Conservation (phyloP, 2,329 filamentous ascomycete species). For the Chalaropsis thielavioides region DNA sequence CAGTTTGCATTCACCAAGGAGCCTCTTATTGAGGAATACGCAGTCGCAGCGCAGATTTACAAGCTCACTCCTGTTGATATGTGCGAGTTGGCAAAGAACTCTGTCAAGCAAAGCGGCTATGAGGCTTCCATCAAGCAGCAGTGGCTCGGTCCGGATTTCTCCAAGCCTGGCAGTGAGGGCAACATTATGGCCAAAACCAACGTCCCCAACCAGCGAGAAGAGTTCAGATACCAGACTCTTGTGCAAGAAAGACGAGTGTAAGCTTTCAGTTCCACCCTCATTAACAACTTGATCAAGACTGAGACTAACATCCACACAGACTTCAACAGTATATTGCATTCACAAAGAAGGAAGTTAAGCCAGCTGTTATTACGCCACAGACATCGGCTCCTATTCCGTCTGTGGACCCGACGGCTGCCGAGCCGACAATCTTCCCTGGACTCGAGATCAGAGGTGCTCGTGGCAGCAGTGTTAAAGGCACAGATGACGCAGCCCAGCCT, state of each 20-base stretch:
- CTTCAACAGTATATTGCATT: conserved; percentile 18
- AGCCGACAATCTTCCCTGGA: conserved; percentile 59
- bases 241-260: conserved; percentile 74
- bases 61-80: conserved; percentile 95
- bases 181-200: conserved; percentile 95
- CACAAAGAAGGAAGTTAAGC: conserved; percentile 7
- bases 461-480: conserved; percentile 27
- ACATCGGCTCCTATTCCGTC: neutral
- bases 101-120: conserved; percentile 86
- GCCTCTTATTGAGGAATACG: conserved; percentile 94
- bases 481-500: neutral
- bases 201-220: conserved; percentile 81
- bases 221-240: conserved; percentile 77
- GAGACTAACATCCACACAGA: conserved; percentile 1
- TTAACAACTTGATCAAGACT: neutral
- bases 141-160: conserved; percentile 73
- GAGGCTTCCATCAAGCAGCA: conserved; percentile 77
- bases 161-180: conserved; percentile 63
- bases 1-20: conserved; percentile 99
- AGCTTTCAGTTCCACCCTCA: conserved; percentile 25
- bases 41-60: conserved; percentile 95
- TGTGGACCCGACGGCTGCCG: conserved; percentile 22
- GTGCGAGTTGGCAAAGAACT: conserved; percentile 95
- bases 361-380: neutral
- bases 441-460: conserved; percentile 41